phyloP scores from a whole-genome alignment of 345 rosid genomes.

The Turnera subulata region DNA sequence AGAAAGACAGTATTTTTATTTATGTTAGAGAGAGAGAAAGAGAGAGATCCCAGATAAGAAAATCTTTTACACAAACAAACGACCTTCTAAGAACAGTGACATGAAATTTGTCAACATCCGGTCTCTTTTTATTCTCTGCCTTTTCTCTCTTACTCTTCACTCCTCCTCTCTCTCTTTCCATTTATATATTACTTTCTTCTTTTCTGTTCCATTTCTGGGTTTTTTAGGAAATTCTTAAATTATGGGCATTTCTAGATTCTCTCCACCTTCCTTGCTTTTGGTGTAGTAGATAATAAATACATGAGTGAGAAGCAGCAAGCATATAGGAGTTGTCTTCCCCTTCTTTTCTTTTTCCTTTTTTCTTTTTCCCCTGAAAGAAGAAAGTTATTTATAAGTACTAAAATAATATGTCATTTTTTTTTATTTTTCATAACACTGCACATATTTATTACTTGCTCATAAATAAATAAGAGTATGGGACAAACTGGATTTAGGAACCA shows the following conservation, averaged over 20 bases:
- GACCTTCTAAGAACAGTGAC: constrained; percentile 88
- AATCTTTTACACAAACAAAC: constrained; percentile 68
- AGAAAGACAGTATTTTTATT: constrained; percentile 23
- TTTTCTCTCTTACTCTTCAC: constrained; percentile 31
- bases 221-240: constrained; percentile 12
- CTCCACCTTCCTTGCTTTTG: constrained; percentile 39
- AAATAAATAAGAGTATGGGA: too few species aligned
- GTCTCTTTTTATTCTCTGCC: constrained; percentile 90
- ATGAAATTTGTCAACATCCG: constrained; percentile 96
- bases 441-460: too few species aligned
- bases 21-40: constrained; percentile 35
- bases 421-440: too few species aligned
- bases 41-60: constrained; percentile 77
- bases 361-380: too few species aligned
- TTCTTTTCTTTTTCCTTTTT: too few species aligned
- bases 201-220: not conserved
- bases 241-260: constrained; percentile 51
- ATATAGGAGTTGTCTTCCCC: too few species aligned
- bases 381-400: too few species aligned
- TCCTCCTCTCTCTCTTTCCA: constrained; percentile 19
- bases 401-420: too few species aligned
- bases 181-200: not conserved
- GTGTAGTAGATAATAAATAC: constrained; percentile 13
- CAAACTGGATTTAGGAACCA: too few species aligned
- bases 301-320: too few species aligned